Conservation (phyloP, 73 alveolate species). For the Paramecium sonneborni region DNA sequence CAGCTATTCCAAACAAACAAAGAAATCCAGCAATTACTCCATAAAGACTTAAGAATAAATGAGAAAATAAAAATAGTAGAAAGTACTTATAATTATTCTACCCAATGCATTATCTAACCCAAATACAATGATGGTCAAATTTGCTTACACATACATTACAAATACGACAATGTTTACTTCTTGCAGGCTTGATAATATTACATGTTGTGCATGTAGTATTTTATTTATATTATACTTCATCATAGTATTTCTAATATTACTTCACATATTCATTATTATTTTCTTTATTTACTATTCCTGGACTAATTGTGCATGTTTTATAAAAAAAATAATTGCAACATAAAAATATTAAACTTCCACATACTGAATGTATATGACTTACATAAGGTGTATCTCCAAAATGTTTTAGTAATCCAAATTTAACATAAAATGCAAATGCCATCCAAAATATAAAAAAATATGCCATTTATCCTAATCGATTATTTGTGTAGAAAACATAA, state of each 20-base stretch:
- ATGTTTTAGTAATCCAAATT: constrained; percentile 47
- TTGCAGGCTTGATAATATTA: constrained; percentile 67
- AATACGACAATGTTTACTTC: constrained; percentile 84
- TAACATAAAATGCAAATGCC: constrained; percentile 12
- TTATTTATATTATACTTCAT: constrained; percentile 52
- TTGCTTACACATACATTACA: constrained; percentile 86
- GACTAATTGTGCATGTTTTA: constrained; percentile 49
- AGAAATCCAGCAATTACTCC: constrained; percentile 55
- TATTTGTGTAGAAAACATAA: constrained; percentile 54
- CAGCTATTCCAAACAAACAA: constrained; percentile 48
- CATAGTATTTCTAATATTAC: constrained; percentile 51
- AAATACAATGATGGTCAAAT: constrained; percentile 91
- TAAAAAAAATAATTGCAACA: constrained; percentile 57
- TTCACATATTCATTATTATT: constrained; percentile 48
- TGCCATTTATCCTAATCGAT: constrained; percentile 48
- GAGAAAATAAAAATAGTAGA: constrained; percentile 34
- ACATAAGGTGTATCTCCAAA: constrained; percentile 44
- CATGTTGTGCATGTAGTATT: constrained; percentile 43
- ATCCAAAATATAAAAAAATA: constrained; percentile 29
- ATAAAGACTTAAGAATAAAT: constrained; percentile 42
- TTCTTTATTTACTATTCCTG: constrained; percentile 51
- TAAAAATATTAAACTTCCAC: constrained; percentile 43
- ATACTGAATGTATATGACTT: background rate
- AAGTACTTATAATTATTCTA: constrained; percentile 61
- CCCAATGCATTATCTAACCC: constrained; percentile 72